Evolutionary conservation across 2,329 filamentous ascomycete genomes (phyloP), one percentile per base, ranked within the genome.

Genomic region (Cladosporium sp.): DNA sequence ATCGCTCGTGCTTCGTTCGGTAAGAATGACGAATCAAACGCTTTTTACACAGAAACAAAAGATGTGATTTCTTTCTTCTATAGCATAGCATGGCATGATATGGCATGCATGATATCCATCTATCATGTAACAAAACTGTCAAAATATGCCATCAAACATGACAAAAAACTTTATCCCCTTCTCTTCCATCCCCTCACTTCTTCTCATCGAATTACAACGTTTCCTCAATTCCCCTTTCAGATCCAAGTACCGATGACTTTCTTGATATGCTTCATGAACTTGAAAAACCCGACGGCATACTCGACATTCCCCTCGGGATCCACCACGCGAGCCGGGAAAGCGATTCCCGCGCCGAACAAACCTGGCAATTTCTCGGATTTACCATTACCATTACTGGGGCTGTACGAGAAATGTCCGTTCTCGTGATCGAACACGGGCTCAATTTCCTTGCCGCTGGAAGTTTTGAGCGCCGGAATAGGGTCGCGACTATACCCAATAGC

Each of bases 261-360:
- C 65, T 78, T 78, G 48, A 81, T 63, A 57, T 77, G 83, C 40
- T 74, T 79, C 79, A 84, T 83, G 55, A 85, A 84, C 65, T 85
- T 84, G 60, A 72, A 82, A 60, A 84, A 76, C 0, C 82, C 82
- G 43, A 84, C 82, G 1, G 79, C 78, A 58, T 75, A 71, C 65
- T 84, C 80, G 7, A 79, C 76, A 61, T 83, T 83, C 0, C 80
- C 80, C 35, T 74, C 67, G 1, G 80, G 81, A 67, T 84, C 82
- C 7, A 73, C 73, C 5, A 83, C 79, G 19, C 72, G 69, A 60
- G 84, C 78, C 0, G 82, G 82, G 57, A 78, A 85, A 1, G 80
- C 81, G 57, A 85, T 84, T 0, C 82, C 82, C 0, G 80, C 80
- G 2, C 78, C 82, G 59, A 76, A 80, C 15, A 84, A 58, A 0